Percentiles rank a stretch among this genome's conserved stretches.
These are phyloP conservation scores for Botrytis cinerea DNA, from an alignment of 2,329 filamentous ascomycete genomes.

Conservation along the genomic window DNA sequence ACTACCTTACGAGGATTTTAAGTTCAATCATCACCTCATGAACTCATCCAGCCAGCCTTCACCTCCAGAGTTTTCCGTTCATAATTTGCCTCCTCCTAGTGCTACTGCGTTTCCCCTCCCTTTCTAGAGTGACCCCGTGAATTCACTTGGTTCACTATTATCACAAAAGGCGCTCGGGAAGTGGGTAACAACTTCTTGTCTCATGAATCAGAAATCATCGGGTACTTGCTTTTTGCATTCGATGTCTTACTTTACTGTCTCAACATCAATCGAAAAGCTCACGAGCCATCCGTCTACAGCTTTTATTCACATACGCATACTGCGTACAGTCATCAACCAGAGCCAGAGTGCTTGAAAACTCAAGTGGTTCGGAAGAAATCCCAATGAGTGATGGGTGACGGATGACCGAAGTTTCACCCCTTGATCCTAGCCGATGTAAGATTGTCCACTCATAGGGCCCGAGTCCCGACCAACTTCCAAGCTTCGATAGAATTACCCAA, in stretches of 20 bases:
- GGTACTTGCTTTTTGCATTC: background rate
- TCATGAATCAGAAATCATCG: background rate
- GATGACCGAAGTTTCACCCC: background rate
- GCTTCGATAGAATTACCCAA: constrained; percentile 2
- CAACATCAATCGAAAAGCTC: background rate
- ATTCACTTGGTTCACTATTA: background rate
- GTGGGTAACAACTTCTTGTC: constrained; percentile 3
- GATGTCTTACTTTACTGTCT: background rate
- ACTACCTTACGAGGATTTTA: background rate
- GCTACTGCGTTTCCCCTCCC: background rate
- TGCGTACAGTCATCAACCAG: background rate
- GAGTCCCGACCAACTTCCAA: background rate
- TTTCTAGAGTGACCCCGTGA: background rate
- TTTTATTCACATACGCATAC: background rate
- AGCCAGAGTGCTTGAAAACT: background rate
- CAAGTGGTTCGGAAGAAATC: background rate
- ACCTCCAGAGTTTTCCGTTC: background rate
- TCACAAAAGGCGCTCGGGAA: background rate
- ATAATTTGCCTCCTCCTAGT: background rate
- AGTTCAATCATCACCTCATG: background rate
- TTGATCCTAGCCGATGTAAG: constrained; percentile 2
- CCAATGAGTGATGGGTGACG: background rate
- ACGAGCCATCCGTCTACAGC: background rate
- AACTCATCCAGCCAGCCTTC: background rate
- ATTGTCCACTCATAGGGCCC: constrained; percentile 13